Evolutionary conservation across 2,329 filamentous ascomycete genomes (phyloP).

Genomic region (Trichoderma asperellum): DNA sequence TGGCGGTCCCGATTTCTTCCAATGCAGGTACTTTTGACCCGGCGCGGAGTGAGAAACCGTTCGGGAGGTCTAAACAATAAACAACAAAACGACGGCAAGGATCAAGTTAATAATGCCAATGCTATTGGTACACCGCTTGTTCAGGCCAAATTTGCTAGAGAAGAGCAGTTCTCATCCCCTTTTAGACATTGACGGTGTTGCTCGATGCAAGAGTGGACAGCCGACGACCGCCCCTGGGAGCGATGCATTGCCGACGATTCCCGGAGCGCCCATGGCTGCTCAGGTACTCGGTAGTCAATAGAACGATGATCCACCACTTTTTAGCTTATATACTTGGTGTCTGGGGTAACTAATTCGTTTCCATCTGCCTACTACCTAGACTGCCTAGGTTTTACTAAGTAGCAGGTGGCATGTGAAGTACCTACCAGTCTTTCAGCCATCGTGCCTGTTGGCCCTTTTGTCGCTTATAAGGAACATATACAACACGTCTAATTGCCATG

Average conservation of each 20-base stretch:
- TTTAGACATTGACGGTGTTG: neutral
- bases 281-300: neutral
- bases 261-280: constrained; percentile 1
- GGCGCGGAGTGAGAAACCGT: constrained; percentile 6
- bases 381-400: too few species aligned
- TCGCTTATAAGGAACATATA: neutral
- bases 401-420: neutral
- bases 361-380: too few species aligned
- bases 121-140: constrained; percentile 5
- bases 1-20: constrained; percentile 18
- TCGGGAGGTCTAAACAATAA: neutral
- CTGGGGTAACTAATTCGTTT: neutral
- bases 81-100: neutral
- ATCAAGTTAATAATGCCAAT: neutral
- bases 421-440: too few species aligned
- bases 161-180: neutral
- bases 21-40: constrained; percentile 21
- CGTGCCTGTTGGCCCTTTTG: neutral
- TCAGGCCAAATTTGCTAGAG: neutral
- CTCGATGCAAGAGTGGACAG: neutral
- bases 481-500: neutral
- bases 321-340: neutral
- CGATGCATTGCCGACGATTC: constrained; percentile 13
- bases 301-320: neutral
- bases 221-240: neutral